Percentiles rank a stretch among this genome's conserved stretches.
Conservation (phyloP, 495 filamentous ascomycete genomes). For the Trichoderma orchidacearum region DNA sequence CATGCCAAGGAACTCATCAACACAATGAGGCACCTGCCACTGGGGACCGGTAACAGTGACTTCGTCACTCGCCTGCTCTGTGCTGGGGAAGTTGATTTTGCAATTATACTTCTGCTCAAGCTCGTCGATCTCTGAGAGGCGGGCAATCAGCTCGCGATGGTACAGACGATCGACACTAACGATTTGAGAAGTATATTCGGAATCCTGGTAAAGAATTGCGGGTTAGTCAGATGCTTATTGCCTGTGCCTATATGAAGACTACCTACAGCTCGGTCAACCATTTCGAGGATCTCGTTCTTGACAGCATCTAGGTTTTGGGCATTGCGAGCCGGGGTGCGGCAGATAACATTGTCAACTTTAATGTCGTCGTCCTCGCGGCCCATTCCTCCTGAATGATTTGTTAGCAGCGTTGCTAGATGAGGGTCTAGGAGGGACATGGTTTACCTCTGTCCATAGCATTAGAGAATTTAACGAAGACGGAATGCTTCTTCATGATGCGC, state of each 20-base stretch:
- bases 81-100: constrained; percentile 94
- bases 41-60: constrained; percentile 91
- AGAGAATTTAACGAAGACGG: constrained; percentile 98
- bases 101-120: constrained; percentile 98
- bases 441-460: constrained; percentile 90
- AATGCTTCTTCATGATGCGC: constrained; percentile 99
- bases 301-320: constrained; percentile 92
- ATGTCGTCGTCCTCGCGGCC: constrained; percentile 94
- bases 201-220: constrained; percentile 42
- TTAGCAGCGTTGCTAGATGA: constrained; percentile 5
- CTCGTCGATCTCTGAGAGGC: constrained; percentile 78
- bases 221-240: constrained; percentile 1
- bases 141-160: constrained; percentile 81
- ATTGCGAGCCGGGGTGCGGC: constrained; percentile 92
- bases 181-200: constrained; percentile 86
- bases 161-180: constrained; percentile 90
- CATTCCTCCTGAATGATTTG: constrained; percentile 47
- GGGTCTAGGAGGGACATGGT: neutral
- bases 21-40: constrained; percentile 91
- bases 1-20: constrained; percentile 93
- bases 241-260: constrained; percentile 1
- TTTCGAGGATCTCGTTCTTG: constrained; percentile 98
- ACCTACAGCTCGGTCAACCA: constrained; percentile 88
- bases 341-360: constrained; percentile 98
- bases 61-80: constrained; percentile 91